Conservation (phyloP, 768 basidiomycete species). For the Naganishia vishniacii region DNA sequence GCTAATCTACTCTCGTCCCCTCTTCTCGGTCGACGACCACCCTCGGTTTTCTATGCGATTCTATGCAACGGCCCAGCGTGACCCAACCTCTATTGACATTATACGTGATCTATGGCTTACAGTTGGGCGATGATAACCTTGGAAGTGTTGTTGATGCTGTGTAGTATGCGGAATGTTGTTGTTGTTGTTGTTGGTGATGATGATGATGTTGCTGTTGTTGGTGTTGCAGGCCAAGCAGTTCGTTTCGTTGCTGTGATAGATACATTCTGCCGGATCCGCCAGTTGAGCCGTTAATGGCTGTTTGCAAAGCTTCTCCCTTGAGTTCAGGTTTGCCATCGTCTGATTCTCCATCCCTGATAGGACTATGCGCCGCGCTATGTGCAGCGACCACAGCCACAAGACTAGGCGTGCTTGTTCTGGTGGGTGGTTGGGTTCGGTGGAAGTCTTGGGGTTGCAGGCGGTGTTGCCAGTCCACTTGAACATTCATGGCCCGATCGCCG, state of each 20-base stretch:
- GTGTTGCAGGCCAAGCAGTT: slow-evolving; percentile 11
- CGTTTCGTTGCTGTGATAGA: slow-evolving; percentile 15
- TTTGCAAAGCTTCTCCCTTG: neutral
- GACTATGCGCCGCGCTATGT: neutral
- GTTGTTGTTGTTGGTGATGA: too few relatives aligned
- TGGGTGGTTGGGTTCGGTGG: slow-evolving; percentile 3
- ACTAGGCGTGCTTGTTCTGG: slow-evolving; percentile 1
- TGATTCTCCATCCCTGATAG: neutral
- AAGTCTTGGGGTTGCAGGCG: slow-evolving; percentile 7
- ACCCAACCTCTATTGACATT: neutral
- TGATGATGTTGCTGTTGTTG: neutral
- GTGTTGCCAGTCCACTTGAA: slow-evolving; percentile 18
- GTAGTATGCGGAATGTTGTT: neutral
- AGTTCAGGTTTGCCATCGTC: slow-evolving; percentile 7
- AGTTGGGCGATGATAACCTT: slow-evolving; percentile 14
- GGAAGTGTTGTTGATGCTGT: slow-evolving; percentile 17
- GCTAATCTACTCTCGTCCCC: neutral
- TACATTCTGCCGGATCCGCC: slow-evolving; percentile 8
- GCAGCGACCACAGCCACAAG: slow-evolving; percentile 6
- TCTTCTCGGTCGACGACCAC: neutral
- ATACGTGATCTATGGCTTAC: slow-evolving; percentile 17
- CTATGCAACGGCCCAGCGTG: slow-evolving; percentile 6
- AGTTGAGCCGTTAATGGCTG: neutral
- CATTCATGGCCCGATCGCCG: slow-evolving; percentile 4
- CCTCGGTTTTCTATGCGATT: neutral